Evolutionary conservation across 371 early-diverging fungal species (phyloP), one percentile per base, ranked within the genome.

Genomic region (Cokeromyces recurvatus): DNA sequence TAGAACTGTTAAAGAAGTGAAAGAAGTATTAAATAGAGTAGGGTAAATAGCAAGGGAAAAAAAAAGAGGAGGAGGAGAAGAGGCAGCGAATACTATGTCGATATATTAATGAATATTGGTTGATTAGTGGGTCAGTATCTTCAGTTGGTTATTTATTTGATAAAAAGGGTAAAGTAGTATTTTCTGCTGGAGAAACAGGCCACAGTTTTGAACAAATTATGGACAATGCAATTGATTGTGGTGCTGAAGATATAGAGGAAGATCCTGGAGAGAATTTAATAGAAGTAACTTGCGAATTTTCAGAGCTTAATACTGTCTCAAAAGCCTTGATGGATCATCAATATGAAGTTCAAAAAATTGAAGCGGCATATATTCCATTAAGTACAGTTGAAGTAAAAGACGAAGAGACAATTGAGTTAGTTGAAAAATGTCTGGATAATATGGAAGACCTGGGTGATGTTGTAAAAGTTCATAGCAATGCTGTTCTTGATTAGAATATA

Each of bases 1-100:
- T 38, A 71, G 85, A 21, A 85, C 90, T 1, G 74, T 81, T 17
- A 82, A 84, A 44, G 83, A 78, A 46, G 69, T 90, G 15, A 79
- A 84, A 29, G 77, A 71, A 53, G 62, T 77, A 3, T 68, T 90
- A 40, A 83, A 65, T 41, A 64, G 65, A 40, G 39, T 60, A 23
- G 78, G 76, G 79, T 74, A 74, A 46, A 51, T 32, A 34, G 9
- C 1, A 3, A 25, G 25, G n/a, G 3, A 21, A 17, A 38, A 17
- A 20, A 16, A 21, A 22, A 34, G 11, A 34, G n/a, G 14, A 2
- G 12, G 12, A 15, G n/a, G n/a, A n/a, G n/a, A n/a, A n/a, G n/a
- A n/a, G n/a, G n/a, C n/a, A n/a, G n/a, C n/a, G n/a, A n/a, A n/a
- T n/a, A n/a, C n/a, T n/a, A n/a, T n/a, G n/a, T n/a, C n/a, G n/a